Base-by-base conservation (phyloP, 2,329 filamentous ascomycete species). In the Fusarium pseudoanthophilum region DNA sequence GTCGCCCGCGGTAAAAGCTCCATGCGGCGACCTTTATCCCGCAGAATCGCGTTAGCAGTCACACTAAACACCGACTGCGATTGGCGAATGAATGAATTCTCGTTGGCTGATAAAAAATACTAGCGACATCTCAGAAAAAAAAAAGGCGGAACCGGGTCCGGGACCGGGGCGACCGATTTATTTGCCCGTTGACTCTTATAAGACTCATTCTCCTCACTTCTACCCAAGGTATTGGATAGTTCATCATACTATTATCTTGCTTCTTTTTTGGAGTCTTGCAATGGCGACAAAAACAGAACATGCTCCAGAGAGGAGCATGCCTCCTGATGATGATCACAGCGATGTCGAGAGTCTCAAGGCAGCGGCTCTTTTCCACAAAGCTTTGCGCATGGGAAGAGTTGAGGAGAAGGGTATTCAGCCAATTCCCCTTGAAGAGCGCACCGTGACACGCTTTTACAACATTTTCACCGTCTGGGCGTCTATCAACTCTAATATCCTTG, bases 401-500 rank as follows among this genome's bases (percentile, higher is more conserved):
- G 85, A 87, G 76, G 78, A 83, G 57, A 81, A 81, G 64, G 84
- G 85, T 49, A 83, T 85, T 42, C 80, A 83, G 26, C 85, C 85
- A 2, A 80, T 86, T 32, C 81, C 84, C 2, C 43, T 82, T 11
- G 81, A 84, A 64, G 80, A 85, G 56, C 81, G 85, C 43, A 84
- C 79, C 0, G 80, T 81, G 37, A 83, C 79, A 9, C 78, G 80
- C 32, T 84, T 83, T 67, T 80, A 83, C 74, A 86, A 84, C 42
- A 81, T 85, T 39, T 87, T 87, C 34, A 86, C 85, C 5, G 73
- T 87, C 11, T 87, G 85, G 85, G 85, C 82, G 62, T 86, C 83
- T 49, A 84, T 86, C 74, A 87, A 86, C 72, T 79, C 80, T 57
- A 87, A 87, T 67, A 86, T 87, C 48, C 77, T 86, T 16, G 81